Base-by-base conservation (phyloP, 371 early-diverging fungal species). In the Rhizopus stolonifer region DNA sequence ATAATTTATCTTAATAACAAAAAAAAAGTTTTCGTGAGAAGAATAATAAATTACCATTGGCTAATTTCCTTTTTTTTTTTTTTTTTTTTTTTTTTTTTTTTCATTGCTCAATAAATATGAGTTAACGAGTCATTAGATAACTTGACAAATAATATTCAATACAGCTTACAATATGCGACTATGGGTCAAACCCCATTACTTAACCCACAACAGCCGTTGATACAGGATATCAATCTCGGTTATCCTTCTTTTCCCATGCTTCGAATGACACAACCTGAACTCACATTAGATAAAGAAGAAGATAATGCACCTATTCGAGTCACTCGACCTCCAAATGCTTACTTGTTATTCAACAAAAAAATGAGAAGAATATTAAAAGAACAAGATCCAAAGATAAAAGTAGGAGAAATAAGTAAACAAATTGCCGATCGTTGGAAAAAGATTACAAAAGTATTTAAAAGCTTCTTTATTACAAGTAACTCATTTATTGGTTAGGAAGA, bases 281-380 rank as follows among this genome's bases (percentile, higher is more conserved):
- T 57, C 7, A 56, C 63, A 7, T 5, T 58, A 2, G 53, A 19
- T 42, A 43, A 62, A 21, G 44, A 52, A 26, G n/a, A 13, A 8
- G 31, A 14, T 11, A 47, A 19, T 7, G 46, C 61, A 21, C 70
- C 70, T 34, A 63, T 62, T 15, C 61, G 83, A 45, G 71, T 85
- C 19, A 83, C 77, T 46, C 74, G 86, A n/a, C 84, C 87, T 0
- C 83, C 83, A 48, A 87, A 87, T 58, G 83, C 85, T 17, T 87
- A 81, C 52, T 46, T 87, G 19, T 58, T 87, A 17, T 85, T 83
- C 49, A 87, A 85, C 51, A 79, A 79, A 51, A 82, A 84, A 53
- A 79, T 81, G 79, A 73, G 87, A 19, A 84, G 73, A 52, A 69
- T 75, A 21, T 57, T 87, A 31, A 70, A 85, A 54, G 72, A 80